A percentile compares a stretch with the other conserved stretches of the same genome.
These are phyloP conservation scores for Ceratopteris richardii DNA, from an alignment of 75 land plant species.

Conservation along the genomic window DNA sequence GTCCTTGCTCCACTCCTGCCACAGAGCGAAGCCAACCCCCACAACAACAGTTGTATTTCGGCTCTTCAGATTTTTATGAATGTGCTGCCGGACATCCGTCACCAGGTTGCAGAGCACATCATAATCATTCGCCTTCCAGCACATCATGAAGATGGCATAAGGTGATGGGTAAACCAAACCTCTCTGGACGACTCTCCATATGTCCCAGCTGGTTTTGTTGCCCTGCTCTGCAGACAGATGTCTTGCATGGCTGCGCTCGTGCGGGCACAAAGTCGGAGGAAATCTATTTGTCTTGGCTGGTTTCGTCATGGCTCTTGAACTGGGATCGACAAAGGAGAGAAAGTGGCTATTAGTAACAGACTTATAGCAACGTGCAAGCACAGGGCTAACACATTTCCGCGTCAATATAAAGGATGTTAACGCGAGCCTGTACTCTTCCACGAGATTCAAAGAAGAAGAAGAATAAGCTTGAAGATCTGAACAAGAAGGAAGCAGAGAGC, in stretches of 20 bases:
- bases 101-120: slow-evolving; percentile 1
- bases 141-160: slow-evolving; percentile 4
- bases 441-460: too few species aligned
- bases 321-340: too few species aligned
- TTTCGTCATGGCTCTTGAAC: slow-evolving; percentile 1
- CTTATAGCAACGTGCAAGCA: too few species aligned
- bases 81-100: slow-evolving; percentile 2
- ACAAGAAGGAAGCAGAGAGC: too few species aligned
- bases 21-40: slow-evolving; percentile 2
- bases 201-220: slow-evolving; percentile 2
- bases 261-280: slow-evolving; percentile 3
- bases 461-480: too few species aligned
- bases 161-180: slow-evolving; percentile 3
- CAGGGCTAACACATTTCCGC: too few species aligned
- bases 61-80: slow-evolving; percentile 1
- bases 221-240: slow-evolving; percentile 2
- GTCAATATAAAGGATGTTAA: too few species aligned
- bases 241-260: background rate
- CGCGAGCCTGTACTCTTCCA: too few species aligned
- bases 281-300: background rate
- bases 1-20: background rate
- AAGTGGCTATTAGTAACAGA: too few species aligned
- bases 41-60: background rate
- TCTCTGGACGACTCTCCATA: slow-evolving; percentile 1
- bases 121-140: slow-evolving; percentile 3